Evolutionary conservation across 306 rosid species (phyloP), one percentile per base, ranked within the genome.

Genomic region (Gillenia trifoliata): DNA sequence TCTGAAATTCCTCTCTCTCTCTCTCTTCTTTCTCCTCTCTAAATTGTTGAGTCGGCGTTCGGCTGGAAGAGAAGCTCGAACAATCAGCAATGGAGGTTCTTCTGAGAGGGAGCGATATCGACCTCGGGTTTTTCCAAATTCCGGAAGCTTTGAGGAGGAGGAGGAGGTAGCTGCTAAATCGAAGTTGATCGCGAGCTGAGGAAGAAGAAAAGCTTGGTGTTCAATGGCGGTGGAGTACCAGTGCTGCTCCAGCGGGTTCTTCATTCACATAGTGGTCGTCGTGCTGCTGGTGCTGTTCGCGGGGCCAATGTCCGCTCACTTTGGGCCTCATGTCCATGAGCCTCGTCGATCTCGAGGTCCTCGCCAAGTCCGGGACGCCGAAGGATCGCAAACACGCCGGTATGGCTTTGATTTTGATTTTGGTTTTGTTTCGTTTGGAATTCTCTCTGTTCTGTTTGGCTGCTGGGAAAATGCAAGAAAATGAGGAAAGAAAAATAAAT

Each of bases 291-390:
- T 95, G 68, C 0, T 86, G 19, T 92, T 95, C 54, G 99, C 98
- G 52, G 99, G 99, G 25, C 16, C 85, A 81, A 90, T 95, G 99
- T 95, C 99, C 22, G 99, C 97, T 94, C 47, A 92, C 99, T 54
- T 81, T 94, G 73, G 99, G 99, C 17, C 99, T 94, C 83, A 92
- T 94, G 99, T 94, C 99, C 49, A 73, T 94, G 84, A 92, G 99
- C 43, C 88, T 94, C 17, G 99, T 94, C 80, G 99, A 94, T 87
- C 99, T 94, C 69, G 99, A 94, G 75, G 99, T 94, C 30, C 90
- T 94, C 25, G 98, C 96, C 28, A 92, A 78, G 84, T 89, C 99
- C 40, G 99, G 99, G 4, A 86, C 95, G 13, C 96, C 93, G 15
- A 80, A 67, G 40, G 97, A 89, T 82, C 93, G 92, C 68, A 65